A percentile compares a stretch with the other conserved stretches of the same genome.
Evolutionary conservation across 2,329 filamentous ascomycete genomes (phyloP).

Genomic region (Epichloe uncinata): DNA sequence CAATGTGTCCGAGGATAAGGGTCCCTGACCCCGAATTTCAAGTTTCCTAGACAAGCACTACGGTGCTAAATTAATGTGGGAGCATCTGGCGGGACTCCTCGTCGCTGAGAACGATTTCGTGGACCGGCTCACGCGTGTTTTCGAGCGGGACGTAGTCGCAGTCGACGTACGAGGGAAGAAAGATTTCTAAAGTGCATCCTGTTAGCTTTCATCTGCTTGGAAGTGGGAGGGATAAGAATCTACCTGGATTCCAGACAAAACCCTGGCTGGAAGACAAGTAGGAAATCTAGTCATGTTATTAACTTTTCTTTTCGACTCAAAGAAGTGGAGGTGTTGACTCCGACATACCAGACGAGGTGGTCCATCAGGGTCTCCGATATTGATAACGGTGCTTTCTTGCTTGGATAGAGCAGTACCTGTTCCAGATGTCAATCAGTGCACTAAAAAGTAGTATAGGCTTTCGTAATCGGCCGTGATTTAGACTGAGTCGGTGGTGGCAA

Average conservation of each 20-base stretch:
- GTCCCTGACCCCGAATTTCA: neutral
- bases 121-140: constrained; percentile 60
- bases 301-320: neutral
- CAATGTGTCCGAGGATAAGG: constrained; percentile 2
- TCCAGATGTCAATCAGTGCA: constrained; percentile 9
- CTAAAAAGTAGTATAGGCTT: neutral
- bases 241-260: constrained; percentile 72
- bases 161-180: constrained; percentile 65
- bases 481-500: neutral
- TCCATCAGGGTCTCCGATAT: constrained; percentile 63
- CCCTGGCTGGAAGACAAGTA: constrained; percentile 70
- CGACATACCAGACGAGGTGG: constrained; percentile 53
- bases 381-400: constrained; percentile 68
- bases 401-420: constrained; percentile 58
- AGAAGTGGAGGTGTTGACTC: neutral
- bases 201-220: constrained; percentile 5
- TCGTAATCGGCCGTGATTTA: neutral
- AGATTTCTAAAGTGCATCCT: constrained; percentile 47
- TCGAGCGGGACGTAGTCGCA: constrained; percentile 64
- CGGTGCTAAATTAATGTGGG: constrained; percentile 35
- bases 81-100: constrained; percentile 60
- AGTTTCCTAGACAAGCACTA: constrained; percentile 4
- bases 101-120: constrained; percentile 66
- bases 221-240: constrained; percentile 5
- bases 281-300: constrained; percentile 45